Conservation (phyloP, 1,139 yeast species). For the Taphrina betulina region DNA sequence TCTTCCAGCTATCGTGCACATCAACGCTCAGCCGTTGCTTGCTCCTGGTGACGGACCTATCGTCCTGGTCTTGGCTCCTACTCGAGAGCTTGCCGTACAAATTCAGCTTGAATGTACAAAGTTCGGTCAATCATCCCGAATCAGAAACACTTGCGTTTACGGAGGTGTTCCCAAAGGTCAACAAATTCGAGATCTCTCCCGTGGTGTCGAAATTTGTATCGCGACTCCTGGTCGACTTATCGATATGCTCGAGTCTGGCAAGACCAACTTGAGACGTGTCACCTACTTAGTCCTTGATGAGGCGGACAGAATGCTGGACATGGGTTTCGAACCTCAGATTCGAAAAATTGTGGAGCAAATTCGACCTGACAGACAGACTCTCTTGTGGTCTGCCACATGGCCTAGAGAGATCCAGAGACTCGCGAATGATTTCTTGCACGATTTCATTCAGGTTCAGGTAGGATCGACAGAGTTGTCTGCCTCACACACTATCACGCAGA, state of each 20-base stretch:
- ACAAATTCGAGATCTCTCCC: slow-evolving; percentile 88
- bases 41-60: slow-evolving; percentile 96
- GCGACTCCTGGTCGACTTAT: slow-evolving; percentile 98
- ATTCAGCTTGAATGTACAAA: slow-evolving; percentile 94
- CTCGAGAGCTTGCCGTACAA: slow-evolving; percentile 98
- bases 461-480: slow-evolving; percentile 97
- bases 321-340: slow-evolving; percentile 97
- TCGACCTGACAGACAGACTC: slow-evolving; percentile 95
- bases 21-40: slow-evolving; percentile 93
- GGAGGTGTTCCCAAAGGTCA: slow-evolving; percentile 99
- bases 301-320: slow-evolving; percentile 80
- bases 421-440: slow-evolving; percentile 85
- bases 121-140: slow-evolving; percentile 86
- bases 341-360: slow-evolving; percentile 92
- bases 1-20: slow-evolving; percentile 94
- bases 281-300: slow-evolving; percentile 96
- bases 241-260: slow-evolving; percentile 93
- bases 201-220: slow-evolving; percentile 93
- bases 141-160: slow-evolving; percentile 95
- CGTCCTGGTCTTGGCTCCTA: slow-evolving; percentile 93
- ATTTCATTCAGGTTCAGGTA: slow-evolving; percentile 92
- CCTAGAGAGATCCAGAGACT: slow-evolving; percentile 94
- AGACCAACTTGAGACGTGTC: slow-evolving; percentile 92
- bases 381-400: slow-evolving; percentile 99
- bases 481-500: slow-evolving; percentile 90